These are phyloP conservation scores for Glycine latifolia DNA, from an alignment of 306 rosid genomes.

Conservation along the genomic window DNA sequence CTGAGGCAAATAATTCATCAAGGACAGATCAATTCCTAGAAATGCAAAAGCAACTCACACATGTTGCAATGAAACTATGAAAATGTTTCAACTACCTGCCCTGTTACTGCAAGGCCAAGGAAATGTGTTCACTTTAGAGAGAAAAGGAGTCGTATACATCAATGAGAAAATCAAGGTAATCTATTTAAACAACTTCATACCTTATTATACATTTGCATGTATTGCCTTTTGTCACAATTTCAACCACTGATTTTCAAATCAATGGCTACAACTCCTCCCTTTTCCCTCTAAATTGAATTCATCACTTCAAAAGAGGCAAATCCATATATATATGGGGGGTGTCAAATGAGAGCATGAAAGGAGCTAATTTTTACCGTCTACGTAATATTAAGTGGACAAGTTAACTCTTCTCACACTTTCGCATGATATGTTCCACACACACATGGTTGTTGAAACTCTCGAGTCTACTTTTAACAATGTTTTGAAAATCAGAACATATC, in stretches of 20 bases:
- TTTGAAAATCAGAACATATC: too few species aligned
- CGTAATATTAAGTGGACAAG: not conserved
- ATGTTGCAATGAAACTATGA: conserved; percentile 33
- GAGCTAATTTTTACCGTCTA: not conserved
- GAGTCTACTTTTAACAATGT: not conserved
- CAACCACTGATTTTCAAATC: not conserved
- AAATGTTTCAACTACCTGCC: conserved; percentile 26
- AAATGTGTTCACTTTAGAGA: not conserved
- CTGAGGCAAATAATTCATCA: conserved; percentile 56
- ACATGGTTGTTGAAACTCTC: not conserved
- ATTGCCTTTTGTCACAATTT: not conserved
- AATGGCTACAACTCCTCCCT: not conserved
- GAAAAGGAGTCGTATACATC: not conserved
- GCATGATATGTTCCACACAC: not conserved
- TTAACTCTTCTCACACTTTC: not conserved
- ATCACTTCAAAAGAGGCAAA: not conserved
- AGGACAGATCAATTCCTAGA: conserved; percentile 43
- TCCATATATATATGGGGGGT: not conserved
- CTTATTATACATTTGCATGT: not conserved
- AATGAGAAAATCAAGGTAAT: not conserved
- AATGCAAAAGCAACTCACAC: conserved; percentile 16
- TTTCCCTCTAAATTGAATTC: not conserved
- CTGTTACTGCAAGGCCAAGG: conserved; percentile 10
- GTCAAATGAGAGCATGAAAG: not conserved
- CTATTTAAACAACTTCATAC: not conserved